phyloP scores from a whole-genome alignment of 768 basidiomycete genomes.

The Boletus eberwhitei region DNA sequence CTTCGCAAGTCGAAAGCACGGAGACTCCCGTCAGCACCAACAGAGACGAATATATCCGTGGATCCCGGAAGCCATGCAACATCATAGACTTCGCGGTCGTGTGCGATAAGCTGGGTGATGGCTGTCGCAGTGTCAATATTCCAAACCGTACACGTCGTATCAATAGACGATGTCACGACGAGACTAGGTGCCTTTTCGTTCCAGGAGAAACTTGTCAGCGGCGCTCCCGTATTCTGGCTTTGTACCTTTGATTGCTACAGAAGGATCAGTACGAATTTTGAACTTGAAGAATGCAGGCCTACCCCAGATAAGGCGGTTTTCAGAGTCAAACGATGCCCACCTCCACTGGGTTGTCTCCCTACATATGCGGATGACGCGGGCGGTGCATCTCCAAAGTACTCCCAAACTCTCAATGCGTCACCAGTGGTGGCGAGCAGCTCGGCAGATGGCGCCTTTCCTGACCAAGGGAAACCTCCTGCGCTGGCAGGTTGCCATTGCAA shows the following conservation, averaged over 20 bases:
- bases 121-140: constrained; percentile 93
- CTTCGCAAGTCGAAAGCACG: constrained; percentile 96
- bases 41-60: constrained; percentile 96
- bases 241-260: constrained; percentile 86
- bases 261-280: constrained; percentile 10
- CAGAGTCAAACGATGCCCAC: constrained; percentile 64
- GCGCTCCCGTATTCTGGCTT: constrained; percentile 77
- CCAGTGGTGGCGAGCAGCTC: constrained; percentile 93
- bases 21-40: constrained; percentile 94
- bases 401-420: constrained; percentile 90
- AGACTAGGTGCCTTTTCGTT: constrained; percentile 87
- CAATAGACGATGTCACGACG: constrained; percentile 96
- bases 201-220: constrained; percentile 97
- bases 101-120: constrained; percentile 95
- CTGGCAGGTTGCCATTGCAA: constrained; percentile 89
- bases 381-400: constrained; percentile 70
- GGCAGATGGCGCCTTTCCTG: constrained; percentile 58
- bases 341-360: constrained; percentile 54
- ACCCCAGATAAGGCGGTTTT: constrained; percentile 83
- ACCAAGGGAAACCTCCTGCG: constrained; percentile 61
- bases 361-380: constrained; percentile 61
- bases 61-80: constrained; percentile 98
- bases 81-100: constrained; percentile 95
- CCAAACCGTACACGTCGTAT: constrained; percentile 99
- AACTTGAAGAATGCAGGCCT: constrained; percentile 31